Evolutionary conservation across 2,329 filamentous ascomycete species (phyloP).

Genomic region (Claviceps sorghi): DNA sequence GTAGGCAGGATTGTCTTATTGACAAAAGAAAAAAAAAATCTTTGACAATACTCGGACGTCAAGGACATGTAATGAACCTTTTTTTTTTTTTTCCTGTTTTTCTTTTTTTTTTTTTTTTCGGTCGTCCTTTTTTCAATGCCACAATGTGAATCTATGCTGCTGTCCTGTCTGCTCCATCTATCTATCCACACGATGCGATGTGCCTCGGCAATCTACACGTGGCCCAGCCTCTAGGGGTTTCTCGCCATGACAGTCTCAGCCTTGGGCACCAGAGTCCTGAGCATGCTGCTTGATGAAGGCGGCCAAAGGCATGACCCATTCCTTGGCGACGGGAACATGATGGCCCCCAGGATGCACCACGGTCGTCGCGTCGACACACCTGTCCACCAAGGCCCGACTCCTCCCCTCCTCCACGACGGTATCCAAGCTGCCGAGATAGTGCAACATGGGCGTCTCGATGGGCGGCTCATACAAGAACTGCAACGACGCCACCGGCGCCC

Average conservation of each 20-base stretch:
- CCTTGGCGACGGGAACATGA: slow-evolving; percentile 70
- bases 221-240: neutral
- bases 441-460: slow-evolving; percentile 63
- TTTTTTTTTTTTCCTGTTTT: neutral
- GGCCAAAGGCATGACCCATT: slow-evolving; percentile 63
- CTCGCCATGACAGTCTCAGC: slow-evolving; percentile 11
- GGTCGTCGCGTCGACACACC: slow-evolving; percentile 39
- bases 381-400: slow-evolving; percentile 51
- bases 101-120: too few relatives aligned
- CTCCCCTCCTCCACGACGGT: slow-evolving; percentile 72
- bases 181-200: neutral
- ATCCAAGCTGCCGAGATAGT: slow-evolving; percentile 73
- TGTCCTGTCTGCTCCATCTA: neutral
- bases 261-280: slow-evolving; percentile 13
- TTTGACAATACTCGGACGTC: slow-evolving; percentile 17
- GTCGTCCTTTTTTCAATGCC: slow-evolving; percentile 8
- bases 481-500: slow-evolving; percentile 46
- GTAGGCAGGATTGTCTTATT: slow-evolving; percentile 11
- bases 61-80: slow-evolving; percentile 16
- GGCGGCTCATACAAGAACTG: slow-evolving; percentile 53
- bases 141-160: neutral
- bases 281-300: slow-evolving; percentile 46
- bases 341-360: slow-evolving; percentile 76
- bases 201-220: neutral
- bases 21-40: neutral